These are phyloP conservation scores for Penicillium maclennaniae DNA, from an alignment of 495 filamentous ascomycete genomes.

Conservation along the genomic window DNA sequence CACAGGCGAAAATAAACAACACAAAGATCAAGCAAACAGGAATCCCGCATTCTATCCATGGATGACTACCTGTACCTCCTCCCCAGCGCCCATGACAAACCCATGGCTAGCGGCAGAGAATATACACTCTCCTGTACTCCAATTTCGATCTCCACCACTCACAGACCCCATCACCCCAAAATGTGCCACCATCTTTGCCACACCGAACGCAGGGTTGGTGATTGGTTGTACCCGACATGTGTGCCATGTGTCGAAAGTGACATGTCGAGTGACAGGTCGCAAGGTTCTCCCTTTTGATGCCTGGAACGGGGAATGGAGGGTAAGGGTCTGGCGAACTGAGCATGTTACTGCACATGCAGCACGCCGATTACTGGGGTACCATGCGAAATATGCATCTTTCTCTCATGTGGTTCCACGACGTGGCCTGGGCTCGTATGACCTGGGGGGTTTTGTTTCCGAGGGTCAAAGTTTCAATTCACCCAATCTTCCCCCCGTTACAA, in stretches of 20 bases:
- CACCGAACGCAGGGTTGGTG: neutral
- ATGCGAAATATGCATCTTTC: slow-evolving; percentile 10
- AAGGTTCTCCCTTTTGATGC: slow-evolving; percentile 7
- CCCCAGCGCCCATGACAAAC: neutral
- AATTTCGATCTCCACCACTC: neutral
- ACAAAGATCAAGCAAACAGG: neutral
- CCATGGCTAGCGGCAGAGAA: neutral
- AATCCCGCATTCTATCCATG: neutral
- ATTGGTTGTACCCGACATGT: slow-evolving; percentile 7
- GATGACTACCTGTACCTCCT: neutral
- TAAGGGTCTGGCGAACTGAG: slow-evolving; percentile 2
- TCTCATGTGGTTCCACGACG: neutral
- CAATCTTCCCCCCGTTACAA: too few relatives aligned
- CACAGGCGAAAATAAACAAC: neutral
- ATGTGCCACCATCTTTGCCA: neutral
- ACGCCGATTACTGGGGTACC: slow-evolving; percentile 14
- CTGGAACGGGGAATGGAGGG: slow-evolving; percentile 4
- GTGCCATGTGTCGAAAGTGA: slow-evolving; percentile 28
- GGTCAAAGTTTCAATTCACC: too few relatives aligned
- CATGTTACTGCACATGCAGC: slow-evolving; percentile 19
- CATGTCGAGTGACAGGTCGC: slow-evolving; percentile 8
- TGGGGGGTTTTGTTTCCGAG: too few relatives aligned
- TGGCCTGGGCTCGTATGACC: too few relatives aligned
- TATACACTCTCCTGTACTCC: neutral
- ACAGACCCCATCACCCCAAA: neutral